Percentiles rank a stretch among this genome's conserved stretches.
These are phyloP conservation scores for Castanea mollissima DNA, from an alignment of 306 rosid genomes.

Conservation along the genomic window DNA sequence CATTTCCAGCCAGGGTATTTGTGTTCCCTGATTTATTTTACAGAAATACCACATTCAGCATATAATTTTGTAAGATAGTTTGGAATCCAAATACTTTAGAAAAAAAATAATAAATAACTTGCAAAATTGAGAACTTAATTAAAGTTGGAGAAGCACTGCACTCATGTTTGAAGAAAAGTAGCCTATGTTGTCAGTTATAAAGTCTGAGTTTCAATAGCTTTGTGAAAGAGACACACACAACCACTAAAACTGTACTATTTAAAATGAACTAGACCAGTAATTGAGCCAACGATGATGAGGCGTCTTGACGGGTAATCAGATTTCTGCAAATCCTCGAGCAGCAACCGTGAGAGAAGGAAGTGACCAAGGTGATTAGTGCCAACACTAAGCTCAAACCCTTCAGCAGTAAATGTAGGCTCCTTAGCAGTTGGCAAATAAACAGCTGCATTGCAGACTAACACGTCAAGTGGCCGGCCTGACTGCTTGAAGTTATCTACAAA, in stretches of 20 bases:
- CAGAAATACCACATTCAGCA: constrained; percentile 21
- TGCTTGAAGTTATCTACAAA: constrained; percentile 74
- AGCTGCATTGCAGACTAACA: constrained; percentile 92
- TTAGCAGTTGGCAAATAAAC: constrained; percentile 92
- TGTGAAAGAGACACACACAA: background rate
- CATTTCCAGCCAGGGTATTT: constrained; percentile 98
- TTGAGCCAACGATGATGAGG: constrained; percentile 90
- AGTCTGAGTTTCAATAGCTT: background rate
- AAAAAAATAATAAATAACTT: too few relatives aligned
- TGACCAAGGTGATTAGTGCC: constrained; percentile 97
- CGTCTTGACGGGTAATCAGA: constrained; percentile 91
- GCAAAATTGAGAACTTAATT: too few relatives aligned
- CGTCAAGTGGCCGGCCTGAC: constrained; percentile 72
- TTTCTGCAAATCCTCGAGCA: constrained; percentile 74
- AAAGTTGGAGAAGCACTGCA: too few relatives aligned
- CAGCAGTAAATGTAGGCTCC: constrained; percentile 89
- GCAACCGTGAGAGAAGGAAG: constrained; percentile 81
- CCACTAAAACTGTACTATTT: background rate
- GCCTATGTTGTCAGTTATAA: too few relatives aligned
- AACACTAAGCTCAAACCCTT: constrained; percentile 94
- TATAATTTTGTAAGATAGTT: background rate
- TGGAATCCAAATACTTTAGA: background rate
- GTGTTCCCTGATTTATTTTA: constrained; percentile 67
- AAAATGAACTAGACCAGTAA: constrained; percentile 54
- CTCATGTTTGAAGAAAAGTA: too few relatives aligned